Conservation (phyloP, 2,329 filamentous ascomycete genomes). For the Colletotrichum zoysiae region DNA sequence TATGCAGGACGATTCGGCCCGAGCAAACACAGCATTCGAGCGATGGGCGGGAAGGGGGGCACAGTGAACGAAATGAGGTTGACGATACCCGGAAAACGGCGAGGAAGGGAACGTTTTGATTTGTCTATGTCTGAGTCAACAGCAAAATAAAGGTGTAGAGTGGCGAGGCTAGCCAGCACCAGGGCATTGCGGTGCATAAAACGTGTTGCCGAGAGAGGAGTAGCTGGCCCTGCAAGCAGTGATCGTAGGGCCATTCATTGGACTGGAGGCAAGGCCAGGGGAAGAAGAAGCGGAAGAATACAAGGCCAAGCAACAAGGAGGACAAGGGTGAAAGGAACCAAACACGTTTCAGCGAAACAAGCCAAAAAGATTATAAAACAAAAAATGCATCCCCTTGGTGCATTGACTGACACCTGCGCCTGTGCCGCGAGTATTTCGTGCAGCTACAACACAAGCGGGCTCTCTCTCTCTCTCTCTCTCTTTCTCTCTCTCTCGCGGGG, state of each 20-base stretch:
- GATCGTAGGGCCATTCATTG: neutral
- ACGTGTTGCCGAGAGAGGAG: neutral
- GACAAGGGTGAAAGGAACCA: neutral
- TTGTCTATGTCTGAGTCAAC: no score
- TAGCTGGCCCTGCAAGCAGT: neutral
- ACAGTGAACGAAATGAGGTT: neutral
- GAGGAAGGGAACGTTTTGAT: neutral
- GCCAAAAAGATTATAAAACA: neutral
- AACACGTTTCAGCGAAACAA: neutral
- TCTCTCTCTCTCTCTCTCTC: neutral
- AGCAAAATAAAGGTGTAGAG: neutral
- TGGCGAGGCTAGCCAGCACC: neutral
- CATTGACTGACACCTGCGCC: neutral
- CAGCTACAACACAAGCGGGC: no score
- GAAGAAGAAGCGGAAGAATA: neutral
- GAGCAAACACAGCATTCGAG: neutral
- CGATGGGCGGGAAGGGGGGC: neutral
- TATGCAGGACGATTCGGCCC: neutral
- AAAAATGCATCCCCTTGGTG: neutral
- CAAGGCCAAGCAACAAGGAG: conserved; percentile 1
- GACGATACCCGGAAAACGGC: conserved; percentile 15
- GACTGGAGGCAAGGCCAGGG: neutral
- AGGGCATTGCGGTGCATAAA: neutral
- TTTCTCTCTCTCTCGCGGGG: neutral
- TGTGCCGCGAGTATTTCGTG: neutral